These are phyloP conservation scores for Sutorius australiensis DNA, from an alignment of 768 basidiomycete genomes.

Conservation along the genomic window DNA sequence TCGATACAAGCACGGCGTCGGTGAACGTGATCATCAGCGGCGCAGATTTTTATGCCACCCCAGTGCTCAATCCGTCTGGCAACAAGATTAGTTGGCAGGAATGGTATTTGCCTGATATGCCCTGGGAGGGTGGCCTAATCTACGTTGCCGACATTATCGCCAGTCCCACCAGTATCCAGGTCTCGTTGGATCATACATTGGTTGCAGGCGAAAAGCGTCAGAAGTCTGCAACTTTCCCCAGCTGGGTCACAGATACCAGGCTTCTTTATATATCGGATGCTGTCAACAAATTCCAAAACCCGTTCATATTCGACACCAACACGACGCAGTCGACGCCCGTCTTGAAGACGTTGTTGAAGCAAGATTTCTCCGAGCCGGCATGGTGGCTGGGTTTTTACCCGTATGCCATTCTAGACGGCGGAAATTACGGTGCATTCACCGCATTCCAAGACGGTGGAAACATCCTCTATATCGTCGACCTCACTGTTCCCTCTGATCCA, in stretches of 20 bases:
- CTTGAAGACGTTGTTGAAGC: conserved; percentile 10
- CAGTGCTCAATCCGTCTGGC: conserved; percentile 55
- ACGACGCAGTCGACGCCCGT: conserved; percentile 25
- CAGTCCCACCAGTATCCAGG: conserved; percentile 22
- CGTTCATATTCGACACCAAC: conserved; percentile 21
- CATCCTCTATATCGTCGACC: conserved; percentile 32
- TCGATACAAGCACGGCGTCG: conserved; percentile 42
- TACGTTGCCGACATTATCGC: conserved; percentile 42
- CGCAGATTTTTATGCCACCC: conserved; percentile 60
- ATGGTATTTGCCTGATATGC: conserved; percentile 65
- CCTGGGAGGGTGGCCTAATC: conserved; percentile 60
- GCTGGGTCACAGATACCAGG: conserved; percentile 41
- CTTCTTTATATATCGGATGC: conserved; percentile 59
- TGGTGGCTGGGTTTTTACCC: conserved; percentile 19
- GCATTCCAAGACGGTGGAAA: conserved; percentile 29
- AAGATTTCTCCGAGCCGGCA: conserved; percentile 24
- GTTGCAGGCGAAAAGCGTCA: conserved; percentile 48
- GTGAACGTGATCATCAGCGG: conserved; percentile 44
- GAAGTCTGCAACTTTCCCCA: conserved; percentile 35
- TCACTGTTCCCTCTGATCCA: conserved; percentile 4
- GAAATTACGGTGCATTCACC: conserved; percentile 27
- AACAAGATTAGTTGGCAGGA: conserved; percentile 53
- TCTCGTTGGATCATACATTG: conserved; percentile 24
- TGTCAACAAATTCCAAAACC: conserved; percentile 59
- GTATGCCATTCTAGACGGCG: conserved; percentile 22